These are phyloP conservation scores for Trichoderma koningiopsis DNA, from an alignment of 2,329 filamentous ascomycete genomes.

Conservation along the genomic window DNA sequence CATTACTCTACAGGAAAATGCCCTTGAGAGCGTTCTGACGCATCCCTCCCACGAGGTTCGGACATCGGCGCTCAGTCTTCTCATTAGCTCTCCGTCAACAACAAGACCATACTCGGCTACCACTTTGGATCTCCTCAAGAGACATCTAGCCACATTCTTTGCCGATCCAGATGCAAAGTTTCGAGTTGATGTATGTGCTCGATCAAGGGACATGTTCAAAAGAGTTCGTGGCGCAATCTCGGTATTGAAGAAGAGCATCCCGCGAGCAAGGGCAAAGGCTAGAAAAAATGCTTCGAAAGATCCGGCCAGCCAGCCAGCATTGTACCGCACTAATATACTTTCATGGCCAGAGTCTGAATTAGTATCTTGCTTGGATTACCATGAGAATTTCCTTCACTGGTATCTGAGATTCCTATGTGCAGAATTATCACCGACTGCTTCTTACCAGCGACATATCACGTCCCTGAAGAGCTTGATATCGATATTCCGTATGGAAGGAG, in stretches of 20 bases:
- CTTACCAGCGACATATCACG: conserved; percentile 87
- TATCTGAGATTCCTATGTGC: conserved; percentile 71
- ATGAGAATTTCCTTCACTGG: conserved; percentile 70
- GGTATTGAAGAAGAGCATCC: conserved; percentile 52
- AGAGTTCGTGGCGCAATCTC: conserved; percentile 70
- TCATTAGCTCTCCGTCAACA: conserved; percentile 74
- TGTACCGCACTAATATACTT: conserved; percentile 46
- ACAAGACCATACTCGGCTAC: conserved; percentile 69
- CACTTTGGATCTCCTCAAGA: conserved; percentile 64
- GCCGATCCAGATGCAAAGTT: conserved; percentile 85
- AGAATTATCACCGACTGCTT: conserved; percentile 78
- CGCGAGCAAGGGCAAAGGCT: conserved; percentile 40
- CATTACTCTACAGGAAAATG: conserved; percentile 44
- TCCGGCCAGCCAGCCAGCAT: conserved; percentile 34
- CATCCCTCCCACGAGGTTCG: conserved; percentile 67
- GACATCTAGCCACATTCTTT: conserved; percentile 70
- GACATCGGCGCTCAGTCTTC: conserved; percentile 77
- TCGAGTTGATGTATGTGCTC: conserved; percentile 75
- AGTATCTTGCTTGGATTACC: conserved; percentile 48
- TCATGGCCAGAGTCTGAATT: conserved; percentile 43
- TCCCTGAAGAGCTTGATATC: conserved; percentile 71
- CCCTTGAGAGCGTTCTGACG: conserved; percentile 56
- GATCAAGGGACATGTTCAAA: conserved; percentile 75
- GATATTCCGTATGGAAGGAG: conserved; percentile 70
- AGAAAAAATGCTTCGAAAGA: conserved; percentile 38